Evolutionary conservation across 2,329 filamentous ascomycete species (phyloP), one percentile per base, ranked within the genome.

Genomic region (Mycocentrospora acerina): DNA sequence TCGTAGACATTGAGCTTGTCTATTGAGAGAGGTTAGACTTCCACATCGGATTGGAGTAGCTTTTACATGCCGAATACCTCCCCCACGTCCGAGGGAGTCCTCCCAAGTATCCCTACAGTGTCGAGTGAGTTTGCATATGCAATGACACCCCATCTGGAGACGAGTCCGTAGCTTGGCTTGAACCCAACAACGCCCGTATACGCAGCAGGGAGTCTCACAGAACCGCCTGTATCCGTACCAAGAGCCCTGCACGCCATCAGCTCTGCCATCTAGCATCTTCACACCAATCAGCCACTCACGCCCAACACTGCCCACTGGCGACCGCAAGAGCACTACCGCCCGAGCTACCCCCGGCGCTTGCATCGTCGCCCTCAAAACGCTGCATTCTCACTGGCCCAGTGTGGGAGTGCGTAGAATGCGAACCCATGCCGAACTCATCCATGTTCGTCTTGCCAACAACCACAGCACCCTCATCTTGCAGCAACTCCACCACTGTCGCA

Each of bases 351-450:
- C 70, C 64, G 16, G 41, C 70, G 30, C 60, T 62, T 29, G 55
- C 42, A 37, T 58, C 32, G 59, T 70, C 35, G 72, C 66, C 7
- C 69, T 72, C 45, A 78, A 82, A 35, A 64, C 71, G 47, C 17
- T 46, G 40, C 40, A 60, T 45, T 33, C 40, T 52, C 4, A 91
- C 86, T 1, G 80, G 64, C 2, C 86, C 87, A 54, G 83, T 81
- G 37, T 75, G 69, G 1, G 88, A 90, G 56, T 84, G 71, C 14
- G 75, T 77, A 2, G 83, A 86, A 61, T 95, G 85, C 7, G 89
- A 94, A 2, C 90, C 90, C 90, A 95, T 95, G 18, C 90, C 90
- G 63, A 95, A 95, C 63, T 95, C 93, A 69, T 97, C 93, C 75
- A 97, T 82, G 63, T 95, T 95, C 2, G 89, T 90, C 68, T 95